These are phyloP conservation scores for Nicotiana obtusifolia DNA, from an alignment of 257 asterid species.

Conservation along the genomic window DNA sequence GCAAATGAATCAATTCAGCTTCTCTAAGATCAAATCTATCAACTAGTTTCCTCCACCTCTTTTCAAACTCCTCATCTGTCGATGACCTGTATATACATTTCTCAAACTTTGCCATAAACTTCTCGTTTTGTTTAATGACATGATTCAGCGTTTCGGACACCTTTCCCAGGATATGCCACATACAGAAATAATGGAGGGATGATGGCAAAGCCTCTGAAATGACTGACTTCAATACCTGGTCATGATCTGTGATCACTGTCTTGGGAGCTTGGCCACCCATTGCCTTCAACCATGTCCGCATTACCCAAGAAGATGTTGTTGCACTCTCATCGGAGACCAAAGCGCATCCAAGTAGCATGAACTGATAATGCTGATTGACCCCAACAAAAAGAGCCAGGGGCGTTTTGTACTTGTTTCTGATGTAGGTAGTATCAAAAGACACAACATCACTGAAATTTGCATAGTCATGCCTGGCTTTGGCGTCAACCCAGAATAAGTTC, in stretches of 20 bases:
- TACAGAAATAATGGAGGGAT: slow-evolving; percentile 52
- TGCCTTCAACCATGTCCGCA: slow-evolving; percentile 82
- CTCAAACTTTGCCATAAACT: slow-evolving; percentile 57
- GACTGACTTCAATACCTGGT: slow-evolving; percentile 48
- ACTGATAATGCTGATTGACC: slow-evolving; percentile 95
- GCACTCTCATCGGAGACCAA: slow-evolving; percentile 71
- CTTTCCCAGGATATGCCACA: slow-evolving; percentile 79
- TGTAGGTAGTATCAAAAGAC: slow-evolving; percentile 76
- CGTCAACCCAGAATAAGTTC: slow-evolving; percentile 85
- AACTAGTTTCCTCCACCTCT: slow-evolving; percentile 73
- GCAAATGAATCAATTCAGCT: slow-evolving; percentile 51
- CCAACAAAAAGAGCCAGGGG: slow-evolving; percentile 80
- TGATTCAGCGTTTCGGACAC: slow-evolving; percentile 57
- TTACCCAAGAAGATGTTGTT: slow-evolving; percentile 73
- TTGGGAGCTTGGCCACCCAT: slow-evolving; percentile 86
- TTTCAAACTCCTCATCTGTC: slow-evolving; percentile 77
- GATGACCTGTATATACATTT: slow-evolving; percentile 73
- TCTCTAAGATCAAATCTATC: slow-evolving; percentile 70
- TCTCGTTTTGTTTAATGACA: slow-evolving; percentile 64
- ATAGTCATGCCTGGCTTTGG: slow-evolving; percentile 88
- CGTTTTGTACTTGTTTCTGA: slow-evolving; percentile 79
- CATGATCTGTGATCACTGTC: slow-evolving; percentile 73
- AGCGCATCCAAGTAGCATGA: slow-evolving; percentile 92
- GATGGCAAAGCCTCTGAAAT: slow-evolving; percentile 61
- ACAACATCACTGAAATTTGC: slow-evolving; percentile 66